Conservation (phyloP, 192 early-diverging fungal genomes). For the Coemansia sp. region DNA sequence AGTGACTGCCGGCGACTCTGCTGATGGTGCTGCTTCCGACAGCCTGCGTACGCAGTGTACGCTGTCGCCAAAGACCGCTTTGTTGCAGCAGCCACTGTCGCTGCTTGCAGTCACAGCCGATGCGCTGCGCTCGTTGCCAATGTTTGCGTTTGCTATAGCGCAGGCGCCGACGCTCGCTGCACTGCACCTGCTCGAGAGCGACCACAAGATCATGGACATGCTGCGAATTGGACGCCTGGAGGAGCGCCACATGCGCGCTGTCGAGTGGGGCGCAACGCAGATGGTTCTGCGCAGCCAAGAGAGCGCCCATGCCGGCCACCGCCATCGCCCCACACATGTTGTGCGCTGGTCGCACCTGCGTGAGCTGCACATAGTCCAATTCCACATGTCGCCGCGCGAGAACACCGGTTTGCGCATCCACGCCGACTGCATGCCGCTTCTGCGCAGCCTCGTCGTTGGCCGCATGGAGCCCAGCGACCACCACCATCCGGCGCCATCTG, state of each 20-base stretch:
- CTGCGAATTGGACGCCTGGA: constrained; percentile 18
- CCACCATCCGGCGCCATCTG: constrained; percentile 14
- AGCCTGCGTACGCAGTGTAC: no score
- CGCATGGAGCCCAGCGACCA: constrained; percentile 30
- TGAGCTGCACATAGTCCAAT: constrained; percentile 13
- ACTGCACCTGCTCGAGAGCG: constrained; percentile 27
- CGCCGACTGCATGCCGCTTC: constrained; percentile 19
- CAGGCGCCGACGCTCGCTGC: constrained; percentile 21
- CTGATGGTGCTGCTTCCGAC: no score
- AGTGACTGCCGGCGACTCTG: neutral
- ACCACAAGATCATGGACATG: constrained; percentile 14
- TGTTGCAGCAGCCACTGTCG: neutral
- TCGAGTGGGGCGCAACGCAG: constrained; percentile 16
- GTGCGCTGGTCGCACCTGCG: constrained; percentile 10
- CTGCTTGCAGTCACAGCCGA: constrained; percentile 34
- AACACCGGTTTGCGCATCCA: constrained; percentile 16
- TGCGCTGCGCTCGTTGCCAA: constrained; percentile 26
- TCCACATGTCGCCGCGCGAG: constrained; percentile 27
- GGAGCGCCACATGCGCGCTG: constrained; percentile 20
- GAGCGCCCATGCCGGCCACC: neutral
- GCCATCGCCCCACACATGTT: no score
- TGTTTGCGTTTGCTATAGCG: constrained; percentile 30
- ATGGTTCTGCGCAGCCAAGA: constrained; percentile 24
- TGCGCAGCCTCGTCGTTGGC: constrained; percentile 12
- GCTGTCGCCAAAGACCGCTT: no score